Evolutionary conservation across 768 basidiomycete species (phyloP).

Genomic region (Suillus subluteus): DNA sequence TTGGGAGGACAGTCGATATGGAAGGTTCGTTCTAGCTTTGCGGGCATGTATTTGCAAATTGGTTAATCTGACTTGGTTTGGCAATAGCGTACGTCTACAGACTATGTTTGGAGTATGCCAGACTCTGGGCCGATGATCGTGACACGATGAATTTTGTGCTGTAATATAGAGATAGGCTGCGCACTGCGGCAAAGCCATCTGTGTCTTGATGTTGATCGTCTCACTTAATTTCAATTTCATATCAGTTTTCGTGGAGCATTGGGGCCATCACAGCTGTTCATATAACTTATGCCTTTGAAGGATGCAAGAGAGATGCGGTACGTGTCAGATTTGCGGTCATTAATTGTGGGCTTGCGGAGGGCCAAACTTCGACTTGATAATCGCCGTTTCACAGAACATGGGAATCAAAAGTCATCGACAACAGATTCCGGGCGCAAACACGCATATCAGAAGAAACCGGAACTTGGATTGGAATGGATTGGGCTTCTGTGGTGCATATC

Average conservation of each 20-base stretch:
- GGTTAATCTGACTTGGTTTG: neutral
- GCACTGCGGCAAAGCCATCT: neutral
- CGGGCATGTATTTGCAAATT: conserved; percentile 8
- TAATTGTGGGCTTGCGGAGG: neutral
- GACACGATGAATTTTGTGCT: conserved; percentile 58
- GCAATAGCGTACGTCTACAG: conserved; percentile 80
- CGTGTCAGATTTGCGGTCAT: neutral
- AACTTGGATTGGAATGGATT: neutral
- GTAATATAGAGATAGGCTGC: conserved; percentile 7
- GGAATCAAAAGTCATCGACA: neutral
- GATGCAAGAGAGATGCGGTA: neutral
- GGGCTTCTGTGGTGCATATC: conserved; percentile 2
- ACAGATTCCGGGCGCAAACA: conserved; percentile 5
- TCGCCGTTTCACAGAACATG: neutral
- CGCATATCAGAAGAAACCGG: neutral
- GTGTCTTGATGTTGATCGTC: neutral
- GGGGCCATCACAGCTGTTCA: conserved; percentile 1
- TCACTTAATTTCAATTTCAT: conserved; percentile 1
- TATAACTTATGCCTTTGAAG: conserved; percentile 1
- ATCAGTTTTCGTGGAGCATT: neutral
- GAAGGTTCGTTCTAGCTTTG: conserved; percentile 62
- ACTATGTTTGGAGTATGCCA: conserved; percentile 85
- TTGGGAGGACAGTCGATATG: conserved; percentile 87
- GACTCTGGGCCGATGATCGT: conserved; percentile 84
- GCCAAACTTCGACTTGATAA: neutral